phyloP scores from a whole-genome alignment of 2,329 filamentous ascomycete species.

The Blastomyces parvus region DNA sequence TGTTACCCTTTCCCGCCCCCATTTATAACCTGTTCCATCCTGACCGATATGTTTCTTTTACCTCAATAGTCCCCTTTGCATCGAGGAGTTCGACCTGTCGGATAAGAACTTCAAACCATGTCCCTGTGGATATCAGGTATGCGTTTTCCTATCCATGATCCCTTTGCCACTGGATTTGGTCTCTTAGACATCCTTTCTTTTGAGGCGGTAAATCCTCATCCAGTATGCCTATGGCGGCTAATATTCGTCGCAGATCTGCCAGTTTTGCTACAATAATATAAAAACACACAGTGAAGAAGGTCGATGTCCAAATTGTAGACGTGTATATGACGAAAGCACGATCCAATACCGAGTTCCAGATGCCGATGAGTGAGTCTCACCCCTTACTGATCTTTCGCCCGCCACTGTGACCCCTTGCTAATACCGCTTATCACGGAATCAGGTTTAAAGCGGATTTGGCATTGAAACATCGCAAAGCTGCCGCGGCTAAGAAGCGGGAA shows the following conservation, averaged over 20 bases:
- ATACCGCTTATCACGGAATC: constrained; percentile 9
- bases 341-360: constrained; percentile 96
- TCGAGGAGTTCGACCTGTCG: constrained; percentile 96
- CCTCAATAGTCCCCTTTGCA: constrained; percentile 71
- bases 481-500: constrained; percentile 83
- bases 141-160: constrained; percentile 18
- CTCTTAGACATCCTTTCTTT: not conserved
- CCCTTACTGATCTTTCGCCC: not conserved
- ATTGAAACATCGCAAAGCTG: constrained; percentile 81
- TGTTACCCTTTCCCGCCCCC: not conserved
- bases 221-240: not conserved
- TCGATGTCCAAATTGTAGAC: constrained; percentile 90
- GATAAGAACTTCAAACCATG: constrained; percentile 96
- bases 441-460: constrained; percentile 44
- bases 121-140: constrained; percentile 94
- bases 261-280: constrained; percentile 99
- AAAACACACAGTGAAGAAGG: constrained; percentile 92
- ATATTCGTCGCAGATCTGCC: constrained; percentile 63
- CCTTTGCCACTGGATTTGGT: constrained; percentile 7
- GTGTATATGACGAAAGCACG: constrained; percentile 91
- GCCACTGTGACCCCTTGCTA: not conserved
- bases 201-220: not conserved
- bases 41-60: constrained; percentile 11
- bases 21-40: not conserved
- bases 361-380: constrained; percentile 70